These are phyloP conservation scores for Coniophora puteana DNA, from an alignment of 1,284 basidiomycete genomes.

Conservation along the genomic window DNA sequence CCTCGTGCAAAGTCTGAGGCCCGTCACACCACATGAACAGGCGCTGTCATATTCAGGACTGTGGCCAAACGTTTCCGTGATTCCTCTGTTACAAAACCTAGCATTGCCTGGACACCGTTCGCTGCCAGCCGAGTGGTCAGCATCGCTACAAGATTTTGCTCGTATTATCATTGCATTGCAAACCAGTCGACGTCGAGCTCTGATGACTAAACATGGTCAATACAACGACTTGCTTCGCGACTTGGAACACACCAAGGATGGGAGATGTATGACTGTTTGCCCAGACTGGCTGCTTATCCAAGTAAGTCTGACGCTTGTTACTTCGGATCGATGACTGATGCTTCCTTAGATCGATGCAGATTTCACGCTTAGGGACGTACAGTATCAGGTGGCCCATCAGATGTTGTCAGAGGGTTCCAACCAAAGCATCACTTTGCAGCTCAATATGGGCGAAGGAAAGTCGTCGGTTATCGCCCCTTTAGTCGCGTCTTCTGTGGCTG, in stretches of 20 bases:
- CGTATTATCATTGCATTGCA: conserved; percentile 28
- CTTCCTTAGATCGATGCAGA: conserved; percentile 41
- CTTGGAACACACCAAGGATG: no score
- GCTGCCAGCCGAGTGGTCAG: conserved; percentile 20
- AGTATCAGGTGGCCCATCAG: conserved; percentile 35
- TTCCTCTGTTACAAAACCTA: conserved; percentile 20
- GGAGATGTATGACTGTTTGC: conserved; percentile 10
- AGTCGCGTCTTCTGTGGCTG: conserved; percentile 34
- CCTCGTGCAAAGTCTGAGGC: no score
- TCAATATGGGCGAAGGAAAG: conserved; percentile 55
- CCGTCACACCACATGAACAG: conserved; percentile 6
- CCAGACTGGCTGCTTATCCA: conserved; percentile 36
- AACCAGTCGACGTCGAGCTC: conserved; percentile 28
- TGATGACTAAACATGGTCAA: not conserved
- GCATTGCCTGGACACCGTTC: conserved; percentile 8
- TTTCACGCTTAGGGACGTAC: conserved; percentile 37
- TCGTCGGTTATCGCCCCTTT: conserved; percentile 47
- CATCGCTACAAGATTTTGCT: conserved; percentile 21
- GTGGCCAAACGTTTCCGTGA: conserved; percentile 23
- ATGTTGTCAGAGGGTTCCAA: conserved; percentile 36
- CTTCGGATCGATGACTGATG: no score
- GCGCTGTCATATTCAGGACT: conserved; percentile 10
- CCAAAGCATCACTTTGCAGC: conserved; percentile 36
- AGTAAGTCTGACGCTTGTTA: conserved; percentile 6
- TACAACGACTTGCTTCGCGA: conserved; percentile 12